phyloP scores from a whole-genome alignment of 345 rosid genomes.

The Cardamine occulta region DNA sequence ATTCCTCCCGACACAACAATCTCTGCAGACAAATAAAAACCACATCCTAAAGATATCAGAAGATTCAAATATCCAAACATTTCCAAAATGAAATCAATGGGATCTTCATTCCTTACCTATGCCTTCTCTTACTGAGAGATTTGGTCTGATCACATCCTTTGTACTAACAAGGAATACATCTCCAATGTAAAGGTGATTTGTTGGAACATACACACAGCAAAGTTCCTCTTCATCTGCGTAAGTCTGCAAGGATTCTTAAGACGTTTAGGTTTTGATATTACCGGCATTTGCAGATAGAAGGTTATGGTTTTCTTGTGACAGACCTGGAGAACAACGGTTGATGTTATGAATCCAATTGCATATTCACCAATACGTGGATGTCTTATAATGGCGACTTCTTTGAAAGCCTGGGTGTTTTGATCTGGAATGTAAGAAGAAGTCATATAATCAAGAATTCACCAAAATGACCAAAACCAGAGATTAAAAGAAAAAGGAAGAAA shows the following conservation, averaged over 20 bases:
- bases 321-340: conserved; percentile 88
- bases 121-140: conserved; percentile 95
- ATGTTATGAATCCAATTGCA: conserved; percentile 96
- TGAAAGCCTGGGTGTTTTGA: conserved; percentile 93
- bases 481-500: neutral
- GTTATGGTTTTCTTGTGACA: conserved; percentile 1
- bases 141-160: conserved; percentile 92
- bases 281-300: neutral
- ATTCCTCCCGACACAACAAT: conserved; percentile 96
- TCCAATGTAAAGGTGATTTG: conserved; percentile 97
- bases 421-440: conserved; percentile 49
- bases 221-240: conserved; percentile 92
- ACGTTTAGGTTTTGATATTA: neutral
- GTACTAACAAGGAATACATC: conserved; percentile 84
- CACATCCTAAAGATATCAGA: conserved; percentile 27
- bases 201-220: conserved; percentile 95
- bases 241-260: conserved; percentile 54
- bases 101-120: conserved; percentile 63
- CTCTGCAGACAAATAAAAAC: conserved; percentile 54
- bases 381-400: conserved; percentile 95
- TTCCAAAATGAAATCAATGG: neutral
- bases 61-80: neutral
- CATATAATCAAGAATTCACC: conserved; percentile 9
- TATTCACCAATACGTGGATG: conserved; percentile 99
- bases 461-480: neutral